Evolutionary conservation across 2,329 filamentous ascomycete genomes (phyloP), one percentile per base, ranked within the genome.

Genomic region (Xylaria digitata): DNA sequence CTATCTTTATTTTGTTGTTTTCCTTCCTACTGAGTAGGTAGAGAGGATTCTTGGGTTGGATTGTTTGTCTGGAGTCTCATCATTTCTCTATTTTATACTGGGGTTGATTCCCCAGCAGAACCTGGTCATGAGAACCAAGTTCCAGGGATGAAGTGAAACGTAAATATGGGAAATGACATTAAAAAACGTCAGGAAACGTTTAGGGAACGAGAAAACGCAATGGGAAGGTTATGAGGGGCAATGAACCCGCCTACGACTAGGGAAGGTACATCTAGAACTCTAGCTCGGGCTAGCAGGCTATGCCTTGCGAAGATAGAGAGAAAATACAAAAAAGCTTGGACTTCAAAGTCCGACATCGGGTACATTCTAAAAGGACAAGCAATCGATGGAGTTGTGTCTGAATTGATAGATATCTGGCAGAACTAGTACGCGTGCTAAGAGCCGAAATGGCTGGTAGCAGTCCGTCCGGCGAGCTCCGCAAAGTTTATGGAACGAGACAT

Each of bases 171-270:
- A 19, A 42, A 49, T 19, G 4, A 55, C n/a, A 42, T 9, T 30
- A 26, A 30, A 52, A 19, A 23, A 50, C 26, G 11, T 55, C 43
- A 55, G 49, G 60, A 50, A 56, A 49, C 43, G 60, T 56, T 34
- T 9, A 19, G 15, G 32, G 15, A 23, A 55, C 17, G 19, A 43
- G 52, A 6, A 19, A 63, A 57, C n/a, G 19, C 32, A 21, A 49
- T 23, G 6, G 17, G 32, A 54, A 8, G 37, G 19, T n/a, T n/a
- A 34, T 11, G 23, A 53, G 48, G 21, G 15, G 53, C 17, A 11
- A 56, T 9, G 8, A 45, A 40, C 9, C 26, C 3, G 37, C 19
- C 45, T 13, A 3, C 53, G 54, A 59, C 19, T 23, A 54, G 15
- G 49, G n/a, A 49, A 7, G 26, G 19, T 13, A 17, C 48, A 19